Percentiles rank a stretch among this genome's conserved stretches.
These are phyloP conservation scores for Camellia granthamiana DNA, from an alignment of 148 eudicot species.

Conservation along the genomic window DNA sequence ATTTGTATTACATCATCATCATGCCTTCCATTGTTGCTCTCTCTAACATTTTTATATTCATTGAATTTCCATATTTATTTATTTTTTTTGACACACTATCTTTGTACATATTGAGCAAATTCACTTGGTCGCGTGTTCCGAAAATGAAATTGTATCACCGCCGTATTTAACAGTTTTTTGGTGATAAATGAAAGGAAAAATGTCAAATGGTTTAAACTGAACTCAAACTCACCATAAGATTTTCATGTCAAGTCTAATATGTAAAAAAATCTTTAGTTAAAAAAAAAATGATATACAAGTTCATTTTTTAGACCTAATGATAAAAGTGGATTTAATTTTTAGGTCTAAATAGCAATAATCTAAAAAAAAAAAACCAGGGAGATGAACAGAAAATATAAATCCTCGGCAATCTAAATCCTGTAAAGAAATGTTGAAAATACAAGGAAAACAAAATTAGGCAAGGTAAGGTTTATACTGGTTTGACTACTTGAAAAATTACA, in stretches of 20 bases:
- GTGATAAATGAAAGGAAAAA: neutral
- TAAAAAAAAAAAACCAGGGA: neutral
- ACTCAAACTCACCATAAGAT: neutral
- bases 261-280: neutral
- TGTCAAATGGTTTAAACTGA: neutral
- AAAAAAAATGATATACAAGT: no score
- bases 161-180: neutral
- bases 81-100: no score
- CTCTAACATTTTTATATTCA: no score
- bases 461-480: neutral
- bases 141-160: no score
- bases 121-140: no score
- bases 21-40: no score
- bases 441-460: neutral
- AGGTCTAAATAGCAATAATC: no score
- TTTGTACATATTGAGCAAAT: no score
- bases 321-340: neutral
- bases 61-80: no score
- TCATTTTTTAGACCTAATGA: no score
- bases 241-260: constrained; percentile 5
- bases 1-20: no score
- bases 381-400: neutral
- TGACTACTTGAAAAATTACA: neutral
- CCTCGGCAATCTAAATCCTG: neutral
- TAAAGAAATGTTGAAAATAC: no score